Conservation (phyloP, 139 green algal species). For the Tetradesmus lagerheimii region DNA sequence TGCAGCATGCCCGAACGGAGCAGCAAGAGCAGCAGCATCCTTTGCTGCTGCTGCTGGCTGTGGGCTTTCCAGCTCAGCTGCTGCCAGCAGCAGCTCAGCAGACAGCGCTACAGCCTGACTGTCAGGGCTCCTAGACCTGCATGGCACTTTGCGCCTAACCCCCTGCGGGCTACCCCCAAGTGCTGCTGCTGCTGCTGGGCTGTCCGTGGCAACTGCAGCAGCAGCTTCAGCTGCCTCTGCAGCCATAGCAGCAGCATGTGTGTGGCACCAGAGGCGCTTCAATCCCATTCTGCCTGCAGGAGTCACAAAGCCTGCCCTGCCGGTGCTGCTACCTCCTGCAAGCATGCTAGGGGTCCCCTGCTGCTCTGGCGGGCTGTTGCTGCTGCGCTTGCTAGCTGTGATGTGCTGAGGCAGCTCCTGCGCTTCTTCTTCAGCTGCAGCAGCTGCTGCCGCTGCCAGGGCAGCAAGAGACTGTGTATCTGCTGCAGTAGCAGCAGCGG, state of each 20-base stretch:
- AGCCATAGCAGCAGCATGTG: constrained; percentile 38
- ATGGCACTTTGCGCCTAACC: not conserved
- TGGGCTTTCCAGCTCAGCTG: not conserved
- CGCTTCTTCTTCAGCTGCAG: not conserved
- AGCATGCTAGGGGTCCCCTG: not conserved
- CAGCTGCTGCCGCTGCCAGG: constrained; percentile 13
- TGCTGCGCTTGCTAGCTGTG: not conserved
- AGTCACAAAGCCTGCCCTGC: not conserved
- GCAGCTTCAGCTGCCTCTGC: constrained; percentile 24
- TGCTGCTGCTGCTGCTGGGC: not conserved
- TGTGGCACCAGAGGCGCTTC: constrained; percentile 12
- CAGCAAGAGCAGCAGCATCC: not conserved
- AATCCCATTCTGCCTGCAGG: not conserved
- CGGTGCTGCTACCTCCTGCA: not conserved
- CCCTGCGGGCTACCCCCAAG: not conserved
- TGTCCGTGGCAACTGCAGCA: not conserved
- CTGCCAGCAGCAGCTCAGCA: constrained; percentile 23
- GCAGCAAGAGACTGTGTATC: not conserved
- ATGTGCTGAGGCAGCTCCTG: not conserved
- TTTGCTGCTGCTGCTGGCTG: constrained; percentile 25
- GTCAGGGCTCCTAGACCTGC: not conserved
- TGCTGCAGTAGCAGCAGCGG: not conserved
- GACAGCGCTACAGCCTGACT: constrained; percentile 16
- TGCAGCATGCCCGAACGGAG: not conserved
- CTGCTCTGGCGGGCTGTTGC: not conserved